Conservation (phyloP, 495 filamentous ascomycete genomes). For the Penicillium subrubescens region DNA sequence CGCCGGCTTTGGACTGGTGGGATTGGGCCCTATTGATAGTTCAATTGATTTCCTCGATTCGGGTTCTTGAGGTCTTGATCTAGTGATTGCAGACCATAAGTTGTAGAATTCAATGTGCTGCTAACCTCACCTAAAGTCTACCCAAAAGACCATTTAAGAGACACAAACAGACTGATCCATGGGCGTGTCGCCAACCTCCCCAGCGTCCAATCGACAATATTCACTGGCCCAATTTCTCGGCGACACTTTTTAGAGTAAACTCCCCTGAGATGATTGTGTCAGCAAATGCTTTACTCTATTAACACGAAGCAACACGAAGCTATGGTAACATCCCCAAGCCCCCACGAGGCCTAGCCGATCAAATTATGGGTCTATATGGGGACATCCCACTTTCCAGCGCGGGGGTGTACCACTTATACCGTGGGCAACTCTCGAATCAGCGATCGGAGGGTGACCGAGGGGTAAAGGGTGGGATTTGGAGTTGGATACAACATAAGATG, state of each 20-base stretch:
- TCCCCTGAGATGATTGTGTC: too few species aligned
- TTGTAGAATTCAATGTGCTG: background rate
- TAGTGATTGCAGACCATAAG: background rate
- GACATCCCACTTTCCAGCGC: conserved; percentile 4
- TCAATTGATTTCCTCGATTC: background rate
- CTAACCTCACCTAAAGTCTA: background rate
- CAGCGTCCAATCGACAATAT: too few species aligned
- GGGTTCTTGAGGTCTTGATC: background rate
- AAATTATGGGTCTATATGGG: background rate
- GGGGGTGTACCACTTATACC: conserved; percentile 5
- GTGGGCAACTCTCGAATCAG: conserved; percentile 5
- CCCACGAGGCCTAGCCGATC: background rate
- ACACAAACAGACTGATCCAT: too few species aligned
- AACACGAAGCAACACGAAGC: background rate
- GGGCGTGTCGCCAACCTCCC: too few species aligned
- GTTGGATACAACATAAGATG: conserved; percentile 6
- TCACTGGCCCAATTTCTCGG: too few species aligned
- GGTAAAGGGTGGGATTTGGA: conserved; percentile 12
- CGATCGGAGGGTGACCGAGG: background rate
- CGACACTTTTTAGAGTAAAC: too few species aligned
- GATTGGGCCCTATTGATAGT: background rate
- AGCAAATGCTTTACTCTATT: too few species aligned
- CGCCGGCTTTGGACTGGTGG: background rate
- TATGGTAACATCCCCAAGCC: background rate
- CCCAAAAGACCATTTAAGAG: background rate